These are phyloP conservation scores for Camellia oleifera DNA, from an alignment of 179 eudicot genomes.

Conservation along the genomic window DNA sequence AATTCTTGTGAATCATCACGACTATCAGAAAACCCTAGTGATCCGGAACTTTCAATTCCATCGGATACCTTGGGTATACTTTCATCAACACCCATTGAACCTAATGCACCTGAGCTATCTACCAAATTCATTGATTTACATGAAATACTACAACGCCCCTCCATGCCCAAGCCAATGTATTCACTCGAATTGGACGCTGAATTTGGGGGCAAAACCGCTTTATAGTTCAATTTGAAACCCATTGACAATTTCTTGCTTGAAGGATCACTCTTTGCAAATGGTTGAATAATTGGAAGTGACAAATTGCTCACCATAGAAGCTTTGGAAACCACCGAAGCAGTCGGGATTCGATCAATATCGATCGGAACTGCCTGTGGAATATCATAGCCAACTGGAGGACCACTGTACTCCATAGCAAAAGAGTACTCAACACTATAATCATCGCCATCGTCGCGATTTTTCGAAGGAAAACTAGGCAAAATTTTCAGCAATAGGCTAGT, in stretches of 20 bases:
- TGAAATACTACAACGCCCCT: background rate
- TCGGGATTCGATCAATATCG: constrained; percentile 53
- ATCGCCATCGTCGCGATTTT: constrained; percentile 23
- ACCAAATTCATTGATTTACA: background rate
- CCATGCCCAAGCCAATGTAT: constrained; percentile 24
- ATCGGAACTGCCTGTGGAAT: constrained; percentile 75
- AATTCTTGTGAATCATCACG: constrained; percentile 53
- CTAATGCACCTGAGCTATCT: background rate
- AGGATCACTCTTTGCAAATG: constrained; percentile 40
- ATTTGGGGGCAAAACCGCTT: background rate
- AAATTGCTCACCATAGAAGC: constrained; percentile 31
- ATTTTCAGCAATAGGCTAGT: constrained; percentile 22
- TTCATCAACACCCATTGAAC: constrained; percentile 27
- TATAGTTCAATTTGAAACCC: constrained; percentile 33
- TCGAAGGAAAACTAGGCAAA: constrained; percentile 18
- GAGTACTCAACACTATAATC: constrained; percentile 58
- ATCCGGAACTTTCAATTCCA: constrained; percentile 55
- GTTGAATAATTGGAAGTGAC: constrained; percentile 61
- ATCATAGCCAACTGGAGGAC: constrained; percentile 61
- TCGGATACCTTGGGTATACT: constrained; percentile 38
- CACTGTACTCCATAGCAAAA: constrained; percentile 77
- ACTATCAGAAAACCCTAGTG: constrained; percentile 68
- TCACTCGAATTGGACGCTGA: background rate
- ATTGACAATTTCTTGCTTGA: constrained; percentile 25
- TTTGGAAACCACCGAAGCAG: constrained; percentile 51